Evolutionary conservation across 176 grass and related monocot genomes (phyloP), one percentile per base, ranked within the genome.

Genomic region (Zoysia pacifica): DNA sequence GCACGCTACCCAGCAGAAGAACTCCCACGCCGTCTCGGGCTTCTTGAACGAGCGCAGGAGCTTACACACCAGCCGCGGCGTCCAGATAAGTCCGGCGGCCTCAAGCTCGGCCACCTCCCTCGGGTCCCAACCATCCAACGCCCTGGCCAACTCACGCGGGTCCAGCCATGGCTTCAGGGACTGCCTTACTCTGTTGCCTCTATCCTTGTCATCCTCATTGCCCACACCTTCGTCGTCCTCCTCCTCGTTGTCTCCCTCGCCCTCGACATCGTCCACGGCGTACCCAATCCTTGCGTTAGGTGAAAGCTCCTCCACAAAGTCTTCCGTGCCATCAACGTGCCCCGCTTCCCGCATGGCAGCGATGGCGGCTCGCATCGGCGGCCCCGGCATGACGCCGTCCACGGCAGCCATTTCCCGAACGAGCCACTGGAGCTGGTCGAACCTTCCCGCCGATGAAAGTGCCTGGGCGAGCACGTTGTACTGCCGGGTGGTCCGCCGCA

Each of bases 1-100:
- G 86, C 89, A 90, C 36, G 88, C 85, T 41, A 98, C 95, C 95
- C 90, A 98, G 86, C 95, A 88, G 82, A 98, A 98, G 86, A 94
- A 98, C 43, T 84, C 70, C 95, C 92, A 98, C n/a, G 92, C 88
- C 38, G 87, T 92, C 59, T 90, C 81, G 3, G 87, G 74, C 68
- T 83, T 94, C 82, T 75, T 94, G 90, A 98, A 98, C 42, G 75
- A 42, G 65, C 92, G 83, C 64, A 98, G 80, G 19, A 98, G 87
- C 66, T 98, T 98, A 88, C 95, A 93, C 55, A 94, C 95, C 11
- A 98, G 86, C 48, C 92, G 87, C 44, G 95, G 75, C 49, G 95
- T 92, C 95, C 92, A 94, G 0, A 98, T 52, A 81, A 84, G 61
- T 92, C 92, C 74, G 51, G 51, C 51, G 9, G 79, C 77, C 58